Percentiles rank a stretch among this genome's conserved stretches.
phyloP scores from a whole-genome alignment of 2,329 filamentous ascomycete species.

The Fusarium falciforme region DNA sequence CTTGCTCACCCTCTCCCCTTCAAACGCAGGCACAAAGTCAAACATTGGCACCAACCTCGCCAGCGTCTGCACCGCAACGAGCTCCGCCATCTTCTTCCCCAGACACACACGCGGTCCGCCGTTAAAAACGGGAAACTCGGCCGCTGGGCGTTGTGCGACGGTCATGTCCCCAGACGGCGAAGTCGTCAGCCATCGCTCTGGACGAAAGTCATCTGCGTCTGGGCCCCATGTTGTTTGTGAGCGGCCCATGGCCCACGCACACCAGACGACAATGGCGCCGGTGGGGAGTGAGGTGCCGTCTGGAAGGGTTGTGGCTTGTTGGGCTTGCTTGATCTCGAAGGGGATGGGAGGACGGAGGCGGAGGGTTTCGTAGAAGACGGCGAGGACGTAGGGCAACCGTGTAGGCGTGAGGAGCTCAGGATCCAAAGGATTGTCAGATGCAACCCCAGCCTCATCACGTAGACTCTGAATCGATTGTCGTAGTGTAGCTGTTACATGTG shows the following conservation, averaged over 20 bases:
- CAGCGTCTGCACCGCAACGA: constrained; percentile 67
- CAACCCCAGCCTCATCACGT: not conserved
- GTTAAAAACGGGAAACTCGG: constrained; percentile 74
- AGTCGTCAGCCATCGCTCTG: constrained; percentile 65
- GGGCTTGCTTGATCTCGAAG: constrained; percentile 73
- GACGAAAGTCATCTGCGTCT: constrained; percentile 66
- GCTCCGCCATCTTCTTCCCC: constrained; percentile 73
- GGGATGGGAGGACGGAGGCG: constrained; percentile 73
- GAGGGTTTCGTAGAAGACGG: constrained; percentile 71
- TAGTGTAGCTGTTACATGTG: constrained; percentile 53
- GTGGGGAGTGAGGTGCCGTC: constrained; percentile 69
- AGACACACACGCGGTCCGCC: constrained; percentile 71
- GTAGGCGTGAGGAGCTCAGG: constrained; percentile 53
- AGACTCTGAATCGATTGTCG: constrained; percentile 54
- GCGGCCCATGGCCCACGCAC: constrained; percentile 72
- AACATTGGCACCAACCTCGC: constrained; percentile 61
- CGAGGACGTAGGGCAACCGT: constrained; percentile 66
- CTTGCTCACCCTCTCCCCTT: constrained; percentile 64
- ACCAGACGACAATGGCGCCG: constrained; percentile 70
- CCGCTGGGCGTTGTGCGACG: constrained; percentile 56
- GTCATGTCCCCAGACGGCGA: constrained; percentile 46
- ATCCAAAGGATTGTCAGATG: not conserved
- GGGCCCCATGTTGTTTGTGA: constrained; percentile 67
- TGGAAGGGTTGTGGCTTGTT: constrained; percentile 63
- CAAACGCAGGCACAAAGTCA: constrained; percentile 59